These are phyloP conservation scores for Eimeria praecox DNA, from an alignment of 169 alveolate genomes.

Conservation along the genomic window DNA sequence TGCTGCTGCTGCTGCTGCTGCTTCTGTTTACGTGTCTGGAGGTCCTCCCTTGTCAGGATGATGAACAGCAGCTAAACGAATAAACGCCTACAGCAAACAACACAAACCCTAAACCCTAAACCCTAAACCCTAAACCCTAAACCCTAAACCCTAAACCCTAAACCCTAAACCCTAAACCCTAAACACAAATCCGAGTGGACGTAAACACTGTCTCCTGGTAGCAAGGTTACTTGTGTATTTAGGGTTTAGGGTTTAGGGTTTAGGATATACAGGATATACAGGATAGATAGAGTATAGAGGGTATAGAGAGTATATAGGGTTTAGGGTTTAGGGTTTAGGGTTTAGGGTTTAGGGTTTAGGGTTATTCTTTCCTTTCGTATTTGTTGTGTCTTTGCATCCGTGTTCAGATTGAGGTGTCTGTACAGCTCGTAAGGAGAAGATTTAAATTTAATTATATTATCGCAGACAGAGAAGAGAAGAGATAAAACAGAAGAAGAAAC, in stretches of 20 bases:
- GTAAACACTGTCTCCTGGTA: no score
- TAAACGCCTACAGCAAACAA: slow-evolving; percentile 33
- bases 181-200: no score
- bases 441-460: no score
- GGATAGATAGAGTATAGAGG: no score
- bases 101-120: background rate
- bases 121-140: slow-evolving; percentile 1
- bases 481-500: no score
- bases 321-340: no score
- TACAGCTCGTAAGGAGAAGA: background rate
- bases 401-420: background rate
- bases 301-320: no score
- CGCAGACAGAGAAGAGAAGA: background rate
- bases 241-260: no score
- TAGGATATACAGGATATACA: no score
- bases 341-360: no score
- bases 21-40: background rate
- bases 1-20: slow-evolving; percentile 32
- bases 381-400: background rate
- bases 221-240: no score
- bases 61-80: background rate
- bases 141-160: slow-evolving; percentile 14
- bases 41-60: slow-evolving; percentile 57
- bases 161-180: slow-evolving; percentile 26
- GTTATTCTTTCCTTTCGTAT: background rate